A percentile compares a stretch with the other conserved stretches of the same genome.
phyloP scores from a whole-genome alignment of 441 rosid genomes.

The Gossypium lobatum region DNA sequence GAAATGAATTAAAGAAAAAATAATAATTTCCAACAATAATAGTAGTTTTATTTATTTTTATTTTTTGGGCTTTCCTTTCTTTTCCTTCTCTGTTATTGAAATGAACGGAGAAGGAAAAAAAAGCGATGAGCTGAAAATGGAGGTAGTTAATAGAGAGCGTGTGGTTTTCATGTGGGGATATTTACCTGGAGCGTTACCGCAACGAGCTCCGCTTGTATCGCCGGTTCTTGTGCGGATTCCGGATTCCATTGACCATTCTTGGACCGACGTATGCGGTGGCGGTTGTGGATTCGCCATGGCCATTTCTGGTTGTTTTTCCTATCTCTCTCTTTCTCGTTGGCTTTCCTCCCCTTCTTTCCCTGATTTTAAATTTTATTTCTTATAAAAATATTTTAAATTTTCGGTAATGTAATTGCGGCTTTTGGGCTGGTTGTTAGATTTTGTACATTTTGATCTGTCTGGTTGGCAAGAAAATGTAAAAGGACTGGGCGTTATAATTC shows the following conservation, averaged over 20 bases:
- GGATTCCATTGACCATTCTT: slow-evolving; percentile 27
- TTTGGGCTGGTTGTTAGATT: background rate
- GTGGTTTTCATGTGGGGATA: slow-evolving; percentile 86
- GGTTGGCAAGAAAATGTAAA: background rate
- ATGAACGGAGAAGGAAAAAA: slow-evolving; percentile 53
- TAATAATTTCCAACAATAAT: background rate
- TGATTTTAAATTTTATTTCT: background rate
- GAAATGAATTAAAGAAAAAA: background rate
- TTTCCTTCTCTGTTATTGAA: slow-evolving; percentile 20
- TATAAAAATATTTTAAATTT: background rate
- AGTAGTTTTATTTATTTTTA: no score
- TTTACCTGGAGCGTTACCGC: slow-evolving; percentile 85
- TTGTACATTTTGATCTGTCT: background rate
- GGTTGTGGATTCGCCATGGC: slow-evolving; percentile 98
- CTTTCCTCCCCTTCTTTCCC: background rate
- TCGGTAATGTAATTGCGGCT: background rate
- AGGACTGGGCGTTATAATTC: no score
- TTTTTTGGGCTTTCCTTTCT: background rate
- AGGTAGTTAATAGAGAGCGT: slow-evolving; percentile 26
- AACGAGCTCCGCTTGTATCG: slow-evolving; percentile 64
- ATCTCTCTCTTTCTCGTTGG: background rate
- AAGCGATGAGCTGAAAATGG: slow-evolving; percentile 27
- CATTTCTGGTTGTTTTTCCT: slow-evolving; percentile 50
- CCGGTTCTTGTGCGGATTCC: slow-evolving; percentile 52
- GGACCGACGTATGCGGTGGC: slow-evolving; percentile 91